A percentile compares a stretch with the other conserved stretches of the same genome.
phyloP scores from a whole-genome alignment of 495 filamentous ascomycete species.

The Achaetomiella virescens region DNA sequence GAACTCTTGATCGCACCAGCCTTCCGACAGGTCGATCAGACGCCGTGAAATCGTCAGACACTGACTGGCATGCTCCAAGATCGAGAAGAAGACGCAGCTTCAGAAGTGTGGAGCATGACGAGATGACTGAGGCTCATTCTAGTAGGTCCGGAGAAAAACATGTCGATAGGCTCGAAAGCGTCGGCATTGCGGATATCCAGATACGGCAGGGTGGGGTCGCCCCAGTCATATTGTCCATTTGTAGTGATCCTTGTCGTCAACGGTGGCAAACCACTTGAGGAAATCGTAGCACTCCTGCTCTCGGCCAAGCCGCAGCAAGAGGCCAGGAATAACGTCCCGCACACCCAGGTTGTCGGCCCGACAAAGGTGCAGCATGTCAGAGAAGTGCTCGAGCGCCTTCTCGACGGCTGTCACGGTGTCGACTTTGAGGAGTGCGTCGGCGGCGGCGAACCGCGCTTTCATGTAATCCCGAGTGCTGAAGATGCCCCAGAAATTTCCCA shows the following conservation, averaged over 20 bases:
- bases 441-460: slow-evolving; percentile 27
- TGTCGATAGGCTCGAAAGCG: slow-evolving; percentile 32
- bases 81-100: slow-evolving; percentile 35
- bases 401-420: slow-evolving; percentile 28
- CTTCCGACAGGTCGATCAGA: neutral
- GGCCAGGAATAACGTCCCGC: slow-evolving; percentile 32
- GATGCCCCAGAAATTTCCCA: slow-evolving; percentile 2
- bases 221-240: slow-evolving; percentile 44
- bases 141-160: too few relatives aligned
- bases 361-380: slow-evolving; percentile 39
- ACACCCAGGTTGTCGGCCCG: slow-evolving; percentile 41
- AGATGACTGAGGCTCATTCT: slow-evolving; percentile 20
- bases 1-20: neutral
- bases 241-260: slow-evolving; percentile 18
- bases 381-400: slow-evolving; percentile 28
- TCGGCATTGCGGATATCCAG: slow-evolving; percentile 34
- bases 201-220: slow-evolving; percentile 29
- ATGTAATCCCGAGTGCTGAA: slow-evolving; percentile 39
- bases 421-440: slow-evolving; percentile 28
- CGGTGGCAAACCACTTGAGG: slow-evolving; percentile 40
- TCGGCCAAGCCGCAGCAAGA: slow-evolving; percentile 40
- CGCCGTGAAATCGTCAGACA: neutral
- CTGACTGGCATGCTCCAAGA: slow-evolving; percentile 16
- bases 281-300: slow-evolving; percentile 53
- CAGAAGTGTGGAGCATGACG: slow-evolving; percentile 31